These are phyloP conservation scores for Puccinellia tenuiflora DNA, from an alignment of 176 grass and related monocot species.

Conservation along the genomic window DNA sequence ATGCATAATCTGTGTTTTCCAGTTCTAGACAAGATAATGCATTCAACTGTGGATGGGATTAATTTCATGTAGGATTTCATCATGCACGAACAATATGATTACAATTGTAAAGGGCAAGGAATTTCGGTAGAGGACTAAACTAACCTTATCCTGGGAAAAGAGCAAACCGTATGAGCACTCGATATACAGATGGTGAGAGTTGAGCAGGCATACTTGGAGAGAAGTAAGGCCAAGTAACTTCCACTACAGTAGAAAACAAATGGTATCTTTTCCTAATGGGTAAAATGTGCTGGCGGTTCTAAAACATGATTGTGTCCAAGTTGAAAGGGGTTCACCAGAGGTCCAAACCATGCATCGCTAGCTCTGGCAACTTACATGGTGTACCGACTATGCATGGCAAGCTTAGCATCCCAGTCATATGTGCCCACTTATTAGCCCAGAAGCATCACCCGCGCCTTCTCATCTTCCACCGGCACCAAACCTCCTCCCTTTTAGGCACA, in stretches of 20 bases:
- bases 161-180: not conserved
- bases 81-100: conserved; percentile 2
- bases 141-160: not conserved
- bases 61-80: not conserved
- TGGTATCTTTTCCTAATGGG: not conserved
- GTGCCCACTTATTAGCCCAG: not conserved
- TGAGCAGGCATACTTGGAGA: not conserved
- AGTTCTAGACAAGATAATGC: not conserved
- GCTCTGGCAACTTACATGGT: not conserved
- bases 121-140: not conserved
- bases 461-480: not conserved
- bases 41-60: not conserved
- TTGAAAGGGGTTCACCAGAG: too few species aligned
- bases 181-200: not conserved
- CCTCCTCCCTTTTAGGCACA: not conserved
- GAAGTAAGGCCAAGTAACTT: not conserved
- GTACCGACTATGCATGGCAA: not conserved
- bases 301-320: not conserved
- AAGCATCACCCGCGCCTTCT: not conserved
- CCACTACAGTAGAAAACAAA: not conserved
- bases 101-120: not conserved
- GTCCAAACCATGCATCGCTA: not conserved
- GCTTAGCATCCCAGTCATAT: not conserved
- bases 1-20: not conserved
- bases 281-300: not conserved